Evolutionary conservation across 768 basidiomycete genomes (phyloP).

Genomic region (Leucocoprinus leucothites): DNA sequence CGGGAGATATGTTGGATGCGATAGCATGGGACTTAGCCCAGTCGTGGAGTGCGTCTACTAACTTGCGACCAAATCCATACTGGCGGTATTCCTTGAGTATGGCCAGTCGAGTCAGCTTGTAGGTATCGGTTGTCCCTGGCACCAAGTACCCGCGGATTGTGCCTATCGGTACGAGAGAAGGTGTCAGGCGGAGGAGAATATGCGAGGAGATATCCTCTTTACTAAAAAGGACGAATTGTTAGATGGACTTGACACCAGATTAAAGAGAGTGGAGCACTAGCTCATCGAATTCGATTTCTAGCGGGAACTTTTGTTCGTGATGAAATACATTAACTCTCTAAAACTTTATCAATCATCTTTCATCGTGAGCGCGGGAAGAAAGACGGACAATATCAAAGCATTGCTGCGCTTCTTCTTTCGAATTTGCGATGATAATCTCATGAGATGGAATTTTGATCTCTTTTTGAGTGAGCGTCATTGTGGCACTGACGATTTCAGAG

Average conservation of each 20-base stretch:
- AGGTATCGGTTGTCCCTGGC: slow-evolving; percentile 37
- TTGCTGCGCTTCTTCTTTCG: slow-evolving; percentile 52
- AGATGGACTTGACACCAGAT: slow-evolving; percentile 4
- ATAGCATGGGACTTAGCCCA: slow-evolving; percentile 50
- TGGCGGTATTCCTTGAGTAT: slow-evolving; percentile 65
- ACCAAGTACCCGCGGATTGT: slow-evolving; percentile 56
- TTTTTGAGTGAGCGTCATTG: background rate
- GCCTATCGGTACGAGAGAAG: slow-evolving; percentile 61
- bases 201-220: slow-evolving; percentile 64
- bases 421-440: slow-evolving; percentile 53
- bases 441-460: slow-evolving; percentile 34
- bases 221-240: slow-evolving; percentile 31
- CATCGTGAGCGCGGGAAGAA: background rate
- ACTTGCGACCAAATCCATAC: slow-evolving; percentile 60
- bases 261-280: slow-evolving; percentile 28
- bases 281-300: slow-evolving; percentile 77
- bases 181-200: slow-evolving; percentile 65
- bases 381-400: slow-evolving; percentile 55
- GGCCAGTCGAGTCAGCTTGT: slow-evolving; percentile 73
- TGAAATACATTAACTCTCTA: slow-evolving; percentile 57
- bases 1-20: slow-evolving; percentile 11
- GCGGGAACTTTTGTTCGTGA: slow-evolving; percentile 66
- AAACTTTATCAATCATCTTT: background rate
- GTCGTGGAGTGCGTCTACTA: slow-evolving; percentile 60
- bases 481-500: background rate